Base-by-base conservation (phyloP, 371 early-diverging fungal genomes). In the Conidiobolus incongruus region DNA sequence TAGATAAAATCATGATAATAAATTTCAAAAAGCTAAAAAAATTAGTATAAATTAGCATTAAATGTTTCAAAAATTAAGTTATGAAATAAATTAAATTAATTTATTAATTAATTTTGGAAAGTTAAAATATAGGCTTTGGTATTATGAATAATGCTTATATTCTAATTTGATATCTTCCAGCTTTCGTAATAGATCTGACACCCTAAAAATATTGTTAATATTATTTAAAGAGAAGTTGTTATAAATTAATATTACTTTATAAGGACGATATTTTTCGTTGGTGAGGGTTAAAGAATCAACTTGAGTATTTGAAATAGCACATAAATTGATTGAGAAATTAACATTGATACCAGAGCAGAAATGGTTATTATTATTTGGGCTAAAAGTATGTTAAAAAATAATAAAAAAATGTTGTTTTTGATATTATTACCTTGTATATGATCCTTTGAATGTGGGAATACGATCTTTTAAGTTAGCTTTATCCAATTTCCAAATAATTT, bases 181-280 rank as follows among this genome's bases (percentile, higher is more conserved):
- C 71, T 46, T 71, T 71, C 39, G 80, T 77, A 49, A 81, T 56
- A 48, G 70, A 68, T 52, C 75, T 54, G 15, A 79, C 77, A 31
- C 78, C 82, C 68, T 69, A 47, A 31, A 26, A 23, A 26, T 22
- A 19, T 31, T n/a, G n/a, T n/a, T n/a, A n/a, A n/a, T n/a, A n/a
- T n/a, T n/a, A n/a, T n/a, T n/a, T n/a, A n/a, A n/a, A n/a, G n/a
- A n/a, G 13, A 38, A 28, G 35, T 15, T 28, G 40, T 13, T 44
- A 29, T 45, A 23, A 23, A 16, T 22, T n/a, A 31, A 30, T 21
- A 45, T 47, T 55, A 66, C 79, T 70, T 83, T 82, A 55, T 75
- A 81, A 11, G 83, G 80, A 40, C 77, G 80, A 54, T 84, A 87
- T 1, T 58, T 60, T 54, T 87, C 88, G 52, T 75, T 68, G 48